Evolutionary conservation across 2,329 filamentous ascomycete species (phyloP).

Genomic region (Cordyceps farinosa): DNA sequence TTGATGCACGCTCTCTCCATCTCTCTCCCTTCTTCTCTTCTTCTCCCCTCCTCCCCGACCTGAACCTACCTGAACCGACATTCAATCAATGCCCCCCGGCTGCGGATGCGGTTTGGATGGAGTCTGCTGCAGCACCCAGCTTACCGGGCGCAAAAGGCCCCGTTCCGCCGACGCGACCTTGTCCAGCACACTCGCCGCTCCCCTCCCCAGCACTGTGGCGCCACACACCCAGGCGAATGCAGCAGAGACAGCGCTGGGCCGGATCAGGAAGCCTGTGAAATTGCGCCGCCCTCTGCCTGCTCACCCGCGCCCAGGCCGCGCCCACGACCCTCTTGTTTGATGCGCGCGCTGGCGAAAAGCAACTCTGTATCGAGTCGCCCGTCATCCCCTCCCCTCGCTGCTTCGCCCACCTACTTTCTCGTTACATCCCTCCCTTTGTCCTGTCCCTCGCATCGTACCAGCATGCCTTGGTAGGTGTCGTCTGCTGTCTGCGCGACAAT

Average conservation of each 20-base stretch:
- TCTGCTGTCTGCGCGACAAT: not conserved
- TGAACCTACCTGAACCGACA: not conserved
- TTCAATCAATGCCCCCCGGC: not conserved
- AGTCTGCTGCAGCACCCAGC: not conserved
- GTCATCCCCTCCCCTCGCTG: not conserved
- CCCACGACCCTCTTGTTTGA: constrained; percentile 4
- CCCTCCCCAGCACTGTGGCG: not conserved
- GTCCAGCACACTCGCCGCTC: not conserved
- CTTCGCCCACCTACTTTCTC: not conserved
- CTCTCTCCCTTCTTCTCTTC: not conserved
- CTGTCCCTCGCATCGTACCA: not conserved
- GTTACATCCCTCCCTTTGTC: not conserved
- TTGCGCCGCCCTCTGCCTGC: not conserved
- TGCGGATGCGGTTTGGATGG: constrained; percentile 5
- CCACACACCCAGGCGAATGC: constrained; percentile 4
- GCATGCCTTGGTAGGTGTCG: not conserved
- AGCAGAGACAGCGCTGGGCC: constrained; percentile 12
- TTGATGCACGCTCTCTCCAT: constrained; percentile 5
- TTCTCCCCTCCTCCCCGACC: not conserved
- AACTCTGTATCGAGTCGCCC: not conserved
- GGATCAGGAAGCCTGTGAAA: constrained; percentile 15
- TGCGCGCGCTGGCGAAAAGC: constrained; percentile 11
- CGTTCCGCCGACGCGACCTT: constrained; percentile 1
- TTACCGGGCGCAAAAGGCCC: not conserved
- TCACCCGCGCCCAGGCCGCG: not conserved